Evolutionary conservation across 2,329 filamentous ascomycete genomes (phyloP), one percentile per base, ranked within the genome.

Genomic region (Botrytis cinerea): DNA sequence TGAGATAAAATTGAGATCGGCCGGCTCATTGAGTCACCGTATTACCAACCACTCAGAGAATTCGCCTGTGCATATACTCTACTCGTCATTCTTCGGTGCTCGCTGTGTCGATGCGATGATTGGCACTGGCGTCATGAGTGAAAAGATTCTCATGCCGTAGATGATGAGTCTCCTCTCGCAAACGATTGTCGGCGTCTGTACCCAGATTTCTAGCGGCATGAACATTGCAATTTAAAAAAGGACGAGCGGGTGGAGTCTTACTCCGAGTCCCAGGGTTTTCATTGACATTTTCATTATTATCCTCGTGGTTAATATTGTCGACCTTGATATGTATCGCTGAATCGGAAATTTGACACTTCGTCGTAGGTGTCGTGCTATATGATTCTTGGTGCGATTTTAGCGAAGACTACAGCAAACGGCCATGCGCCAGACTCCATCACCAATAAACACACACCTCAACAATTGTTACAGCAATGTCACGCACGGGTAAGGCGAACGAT

Each of bases 171-270:
- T 57, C 51, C 28, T 57, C 51, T 54, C 51, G 28, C 51, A 28
- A 18, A 28, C 18, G 51, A 57, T 32, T 4, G 6, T 18, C 14
- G 14, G n/a, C 51, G n/a, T 28, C 9, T 54, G 51, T 57, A 18
- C n/a, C 51, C 14, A 28, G 51, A 57, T 16, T 28, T 57, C 14
- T 14, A 28, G 51, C n/a, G n/a, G n/a, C n/a, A 57, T n/a, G 14
- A 28, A 16, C 51, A 57, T 57, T 57, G 20, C 35, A 64, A 64
- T 64, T 64, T 64, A 4, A 64, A 64, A 46, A 46, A 64, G n/a
- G 62, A 46, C 35, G 43, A 25, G 28, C 22, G 4, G 43, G 43
- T 35, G 63, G 63, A 66, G 63, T 48, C 45, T 48, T 32, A 20
- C 61, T 35, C 63, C 63, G 45, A 66, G 63, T 38, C 45, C 28